Conservation (phyloP, 1,284 basidiomycete species). For the Inonotus hispidus region DNA sequence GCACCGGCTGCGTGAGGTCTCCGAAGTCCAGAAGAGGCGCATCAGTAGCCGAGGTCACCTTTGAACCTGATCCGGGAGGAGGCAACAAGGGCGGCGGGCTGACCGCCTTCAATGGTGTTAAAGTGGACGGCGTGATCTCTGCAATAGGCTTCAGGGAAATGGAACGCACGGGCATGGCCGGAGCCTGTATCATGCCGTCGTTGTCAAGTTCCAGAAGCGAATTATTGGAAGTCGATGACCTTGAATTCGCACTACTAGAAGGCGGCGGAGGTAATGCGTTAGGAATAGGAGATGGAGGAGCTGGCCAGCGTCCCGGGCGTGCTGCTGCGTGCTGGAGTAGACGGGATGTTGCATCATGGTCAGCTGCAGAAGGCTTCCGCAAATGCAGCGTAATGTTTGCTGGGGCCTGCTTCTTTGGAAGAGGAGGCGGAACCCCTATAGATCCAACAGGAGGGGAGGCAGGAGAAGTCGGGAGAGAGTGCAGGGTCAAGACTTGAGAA, state of each 20-base stretch:
- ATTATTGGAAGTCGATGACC: conserved; percentile 5
- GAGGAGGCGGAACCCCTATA: neutral
- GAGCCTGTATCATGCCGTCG: conserved; percentile 14
- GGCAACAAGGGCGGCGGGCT: neutral
- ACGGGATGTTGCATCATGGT: conserved; percentile 15
- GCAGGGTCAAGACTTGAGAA: neutral
- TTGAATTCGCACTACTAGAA: conserved; percentile 10
- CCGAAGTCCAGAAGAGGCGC: conserved; percentile 4
- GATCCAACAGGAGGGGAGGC: conserved; percentile 3
- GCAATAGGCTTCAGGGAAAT: conserved; percentile 13
- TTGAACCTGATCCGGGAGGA: neutral
- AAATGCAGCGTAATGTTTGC: conserved; percentile 9
- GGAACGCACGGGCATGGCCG: conserved; percentile 1
- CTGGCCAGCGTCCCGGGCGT: conserved; percentile 54
- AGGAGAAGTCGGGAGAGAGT: conserved; percentile 2
- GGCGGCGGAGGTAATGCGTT: conserved; percentile 35
- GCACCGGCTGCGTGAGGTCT: neutral
- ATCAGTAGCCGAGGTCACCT: neutral
- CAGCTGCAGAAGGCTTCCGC: conserved; percentile 12
- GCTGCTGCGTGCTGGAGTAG: conserved; percentile 32
- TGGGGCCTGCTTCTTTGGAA: conserved; percentile 12
- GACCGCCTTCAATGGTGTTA: neutral
- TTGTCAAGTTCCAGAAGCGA: conserved; percentile 26
- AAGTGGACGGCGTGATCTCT: conserved; percentile 6
- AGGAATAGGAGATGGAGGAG: conserved; percentile 51